Base-by-base conservation (phyloP, 768 basidiomycete species). In the Lactarius hatsudake region DNA sequence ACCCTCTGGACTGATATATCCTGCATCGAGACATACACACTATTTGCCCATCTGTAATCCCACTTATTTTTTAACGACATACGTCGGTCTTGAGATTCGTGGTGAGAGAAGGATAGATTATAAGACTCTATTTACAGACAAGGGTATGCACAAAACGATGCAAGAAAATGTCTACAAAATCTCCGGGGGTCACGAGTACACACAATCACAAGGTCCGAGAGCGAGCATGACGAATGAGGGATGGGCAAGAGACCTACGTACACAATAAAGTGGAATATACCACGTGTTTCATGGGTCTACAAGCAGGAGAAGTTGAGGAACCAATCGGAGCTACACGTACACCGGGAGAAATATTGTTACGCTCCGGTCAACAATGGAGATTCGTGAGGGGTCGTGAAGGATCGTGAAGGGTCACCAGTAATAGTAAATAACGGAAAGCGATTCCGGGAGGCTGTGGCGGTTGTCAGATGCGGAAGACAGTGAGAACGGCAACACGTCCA, bases 401-500 rank as follows among this genome's bases (percentile, higher is more conserved):
- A 32, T 66, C 61, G 10, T 58, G 60, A 57, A 38, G 26, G 34
- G 28, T 23, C 18, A 8, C 32, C 55, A 6, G 59, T 23, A 38
- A 17, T 36, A 17, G 34, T 36, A 1, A 28, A 6, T 13, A 13
- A 12, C 36, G 36, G 26, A 43, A 53, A 2, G 1, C 12, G 5
- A n/a, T 42, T 42, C 15, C 23, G 12, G 48, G 48, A 1, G 28
- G 28, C 20, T 2, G 36, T 8, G n/a, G 1, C 20, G 15, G 28
- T 2, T 17, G 23, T 63, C 60, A 84, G 30, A 82, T 75, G 26
- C 87, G 83, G 36, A 72, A 70, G 58, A 93, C 86, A 5, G 88
- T 93, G 51, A 94, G 79, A 36, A 94, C 78, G n/a, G 93, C 93
- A 20, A 93, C 83, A 32, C 83, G 83, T 8, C 93, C 93, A 73